Evolutionary conservation across 371 early-diverging fungal species (phyloP).

Genomic region (Mucor mucedo): DNA sequence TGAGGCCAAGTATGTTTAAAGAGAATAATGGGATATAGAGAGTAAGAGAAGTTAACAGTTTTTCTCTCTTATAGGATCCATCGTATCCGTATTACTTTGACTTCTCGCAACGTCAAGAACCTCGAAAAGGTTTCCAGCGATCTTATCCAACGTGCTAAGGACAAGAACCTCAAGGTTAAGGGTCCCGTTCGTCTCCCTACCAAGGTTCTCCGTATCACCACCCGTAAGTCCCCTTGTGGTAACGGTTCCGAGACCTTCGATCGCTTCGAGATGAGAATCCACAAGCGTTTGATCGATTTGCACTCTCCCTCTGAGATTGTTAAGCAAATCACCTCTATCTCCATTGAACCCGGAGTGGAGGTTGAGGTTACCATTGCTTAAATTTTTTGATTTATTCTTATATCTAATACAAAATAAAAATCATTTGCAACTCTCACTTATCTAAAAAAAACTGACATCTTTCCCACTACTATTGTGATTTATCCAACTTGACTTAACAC

Average conservation of each 20-base stretch:
- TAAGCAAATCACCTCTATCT: constrained; percentile 99
- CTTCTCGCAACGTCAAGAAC: constrained; percentile 96
- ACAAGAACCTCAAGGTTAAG: constrained; percentile 96
- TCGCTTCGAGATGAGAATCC: constrained; percentile 97
- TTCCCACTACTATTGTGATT: too few species aligned
- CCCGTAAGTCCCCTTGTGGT: constrained; percentile 99
- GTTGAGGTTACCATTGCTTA: constrained; percentile 98
- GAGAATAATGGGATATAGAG: background rate
- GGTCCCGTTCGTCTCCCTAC: constrained; percentile 99
- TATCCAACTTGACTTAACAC: background rate
- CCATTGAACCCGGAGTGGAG: constrained; percentile 99
- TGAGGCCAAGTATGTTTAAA: constrained; percentile 51
- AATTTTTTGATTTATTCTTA: constrained; percentile 25
- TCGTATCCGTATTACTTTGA: constrained; percentile 97
- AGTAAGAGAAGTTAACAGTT: background rate
- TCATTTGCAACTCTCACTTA: background rate
- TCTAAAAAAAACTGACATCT: background rate
- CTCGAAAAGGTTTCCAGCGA: constrained; percentile 98
- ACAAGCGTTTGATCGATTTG: constrained; percentile 98
- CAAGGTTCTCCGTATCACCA: constrained; percentile 97
- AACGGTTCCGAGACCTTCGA: constrained; percentile 99
- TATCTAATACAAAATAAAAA: constrained; percentile 12
- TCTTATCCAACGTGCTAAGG: constrained; percentile 96
- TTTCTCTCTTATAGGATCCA: constrained; percentile 62
- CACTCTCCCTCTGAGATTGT: constrained; percentile 98